These are phyloP conservation scores for Ogataea philodendri DNA, from an alignment of 805 yeast genomes.

Conservation along the genomic window DNA sequence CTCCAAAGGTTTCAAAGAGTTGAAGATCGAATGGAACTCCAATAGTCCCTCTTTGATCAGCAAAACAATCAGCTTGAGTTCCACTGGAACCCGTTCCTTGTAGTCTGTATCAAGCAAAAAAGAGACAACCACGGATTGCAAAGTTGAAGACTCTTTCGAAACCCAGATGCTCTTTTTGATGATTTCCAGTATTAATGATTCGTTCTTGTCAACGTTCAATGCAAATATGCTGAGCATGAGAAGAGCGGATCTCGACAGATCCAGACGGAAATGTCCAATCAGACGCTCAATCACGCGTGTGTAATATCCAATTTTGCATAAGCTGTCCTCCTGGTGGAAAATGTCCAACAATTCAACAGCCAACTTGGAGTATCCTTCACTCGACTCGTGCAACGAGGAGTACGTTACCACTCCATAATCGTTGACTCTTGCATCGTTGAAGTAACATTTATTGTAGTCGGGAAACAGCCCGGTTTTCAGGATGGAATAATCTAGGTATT, in stretches of 20 bases:
- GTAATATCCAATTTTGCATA: constrained; percentile 42
- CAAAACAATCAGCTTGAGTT: constrained; percentile 42
- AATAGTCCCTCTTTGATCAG: constrained; percentile 66
- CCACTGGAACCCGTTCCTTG: constrained; percentile 28
- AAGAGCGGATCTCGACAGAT: constrained; percentile 68
- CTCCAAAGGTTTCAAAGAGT: constrained; percentile 50
- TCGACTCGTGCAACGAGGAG: constrained; percentile 69
- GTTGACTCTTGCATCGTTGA: constrained; percentile 30
- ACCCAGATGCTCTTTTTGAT: constrained; percentile 55
- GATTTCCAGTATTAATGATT: constrained; percentile 47
- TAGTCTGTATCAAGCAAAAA: constrained; percentile 40
- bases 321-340: constrained; percentile 40
- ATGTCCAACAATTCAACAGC: constrained; percentile 47
- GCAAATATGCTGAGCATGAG: constrained; percentile 54
- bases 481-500: constrained; percentile 28
- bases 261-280: constrained; percentile 75
- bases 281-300: constrained; percentile 50
- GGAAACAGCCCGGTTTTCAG: constrained; percentile 31
- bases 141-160: constrained; percentile 14
- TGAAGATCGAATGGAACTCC: constrained; percentile 59
- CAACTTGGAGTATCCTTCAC: constrained; percentile 74
- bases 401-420: constrained; percentile 37
- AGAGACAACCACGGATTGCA: constrained; percentile 25
- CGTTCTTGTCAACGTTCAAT: constrained; percentile 42
- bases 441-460: constrained; percentile 30